These are phyloP conservation scores for Omphalotus guepiniiformis DNA, from an alignment of 768 basidiomycete species.

Conservation along the genomic window DNA sequence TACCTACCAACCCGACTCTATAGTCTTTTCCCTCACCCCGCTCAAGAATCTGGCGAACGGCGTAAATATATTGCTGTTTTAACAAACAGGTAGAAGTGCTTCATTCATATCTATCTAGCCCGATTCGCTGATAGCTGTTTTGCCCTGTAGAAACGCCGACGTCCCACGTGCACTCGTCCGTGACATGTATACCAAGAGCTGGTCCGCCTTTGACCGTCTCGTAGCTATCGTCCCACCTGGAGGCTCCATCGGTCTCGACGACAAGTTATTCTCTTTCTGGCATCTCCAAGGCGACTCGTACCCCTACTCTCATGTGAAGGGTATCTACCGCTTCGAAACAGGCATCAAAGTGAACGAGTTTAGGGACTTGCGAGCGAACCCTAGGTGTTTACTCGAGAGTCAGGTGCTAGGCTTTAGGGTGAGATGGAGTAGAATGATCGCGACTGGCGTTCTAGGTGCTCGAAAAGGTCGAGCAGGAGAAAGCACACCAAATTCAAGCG, in stretches of 20 bases:
- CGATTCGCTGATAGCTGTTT: no score
- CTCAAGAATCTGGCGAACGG: constrained; percentile 70
- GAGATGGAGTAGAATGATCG: constrained; percentile 71
- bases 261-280: constrained; percentile 91
- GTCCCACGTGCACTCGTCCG: constrained; percentile 80
- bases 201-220: constrained; percentile 87
- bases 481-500: constrained; percentile 24
- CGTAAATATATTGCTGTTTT: constrained; percentile 70
- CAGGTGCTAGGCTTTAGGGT: constrained; percentile 80
- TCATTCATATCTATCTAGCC: background rate
- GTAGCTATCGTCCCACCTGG: constrained; percentile 89
- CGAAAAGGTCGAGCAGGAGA: constrained; percentile 8
- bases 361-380: constrained; percentile 84
- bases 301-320: constrained; percentile 76
- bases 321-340: constrained; percentile 84
- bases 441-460: constrained; percentile 60
- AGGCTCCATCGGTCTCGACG: constrained; percentile 87
- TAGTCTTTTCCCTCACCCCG: constrained; percentile 75
- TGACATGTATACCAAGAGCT: constrained; percentile 90
- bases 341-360: constrained; percentile 87
- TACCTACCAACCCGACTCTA: constrained; percentile 74
- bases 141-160: constrained; percentile 63
- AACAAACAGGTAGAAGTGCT: constrained; percentile 52
- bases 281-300: constrained; percentile 74
- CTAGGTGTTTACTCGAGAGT: constrained; percentile 79